A percentile compares a stretch with the other conserved stretches of the same genome.
phyloP scores from a whole-genome alignment of 768 basidiomycete genomes.

The Termitomyces sp. region DNA sequence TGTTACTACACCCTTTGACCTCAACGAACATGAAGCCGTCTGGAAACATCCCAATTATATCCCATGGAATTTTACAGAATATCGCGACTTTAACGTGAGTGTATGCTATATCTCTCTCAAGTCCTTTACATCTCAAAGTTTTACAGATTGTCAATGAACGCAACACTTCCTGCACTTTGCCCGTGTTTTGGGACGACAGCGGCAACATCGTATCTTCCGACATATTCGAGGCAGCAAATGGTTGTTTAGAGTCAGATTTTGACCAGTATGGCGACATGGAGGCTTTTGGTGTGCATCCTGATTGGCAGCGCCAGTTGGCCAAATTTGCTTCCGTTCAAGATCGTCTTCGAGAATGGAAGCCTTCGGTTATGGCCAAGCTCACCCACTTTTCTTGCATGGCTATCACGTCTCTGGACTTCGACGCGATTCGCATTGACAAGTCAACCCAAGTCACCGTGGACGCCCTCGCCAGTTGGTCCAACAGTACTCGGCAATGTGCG shows the following conservation, averaged over 20 bases:
- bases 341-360: conserved; percentile 90
- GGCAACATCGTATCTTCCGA: conserved; percentile 60
- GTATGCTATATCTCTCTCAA: background rate
- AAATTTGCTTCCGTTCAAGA: conserved; percentile 97
- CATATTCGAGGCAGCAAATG: conserved; percentile 31
- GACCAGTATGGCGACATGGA: conserved; percentile 98
- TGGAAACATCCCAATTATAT: conserved; percentile 76
- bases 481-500: conserved; percentile 74
- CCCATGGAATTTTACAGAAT: conserved; percentile 86
- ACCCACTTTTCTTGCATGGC: conserved; percentile 80
- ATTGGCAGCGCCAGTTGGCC: conserved; percentile 90
- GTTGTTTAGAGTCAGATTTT: conserved; percentile 82
- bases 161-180: conserved; percentile 72
- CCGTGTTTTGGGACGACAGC: conserved; percentile 77
- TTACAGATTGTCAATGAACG: conserved; percentile 60
- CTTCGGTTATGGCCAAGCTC: conserved; percentile 74
- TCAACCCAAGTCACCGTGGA: conserved; percentile 88
- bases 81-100: conserved; percentile 74
- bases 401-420: conserved; percentile 84
- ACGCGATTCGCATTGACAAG: conserved; percentile 95
- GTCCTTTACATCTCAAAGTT: background rate
- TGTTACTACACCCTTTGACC: conserved; percentile 70
- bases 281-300: conserved; percentile 94
- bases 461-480: conserved; percentile 74
- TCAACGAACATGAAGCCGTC: conserved; percentile 66